phyloP scores from a whole-genome alignment of 164 flowering plant species.

The Vitis cinerea region DNA sequence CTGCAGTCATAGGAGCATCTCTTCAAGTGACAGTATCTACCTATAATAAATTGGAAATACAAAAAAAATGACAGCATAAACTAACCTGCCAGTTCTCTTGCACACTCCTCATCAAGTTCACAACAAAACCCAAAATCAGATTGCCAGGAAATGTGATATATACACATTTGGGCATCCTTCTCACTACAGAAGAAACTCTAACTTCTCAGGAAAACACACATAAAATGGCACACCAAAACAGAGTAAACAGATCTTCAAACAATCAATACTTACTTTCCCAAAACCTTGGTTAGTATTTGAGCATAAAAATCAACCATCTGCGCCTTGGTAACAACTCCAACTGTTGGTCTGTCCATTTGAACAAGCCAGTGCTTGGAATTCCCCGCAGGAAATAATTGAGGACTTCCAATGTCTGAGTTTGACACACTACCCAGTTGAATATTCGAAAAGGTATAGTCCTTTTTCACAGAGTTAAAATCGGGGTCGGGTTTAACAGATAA shows the following conservation, averaged over 20 bases:
- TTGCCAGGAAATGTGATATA: slow-evolving; percentile 84
- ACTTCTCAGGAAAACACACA: not conserved
- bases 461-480: slow-evolving; percentile 39
- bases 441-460: slow-evolving; percentile 42
- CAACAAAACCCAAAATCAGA: slow-evolving; percentile 85
- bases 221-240: not conserved
- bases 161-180: slow-evolving; percentile 90
- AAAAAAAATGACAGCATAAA: slow-evolving; percentile 1
- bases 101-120: slow-evolving; percentile 79
- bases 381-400: slow-evolving; percentile 40
- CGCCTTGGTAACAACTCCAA: slow-evolving; percentile 70
- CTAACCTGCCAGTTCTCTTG: slow-evolving; percentile 65
- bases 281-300: slow-evolving; percentile 65
- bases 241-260: not conserved
- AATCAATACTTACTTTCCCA: slow-evolving; percentile 68
- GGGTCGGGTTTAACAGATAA: slow-evolving; percentile 62
- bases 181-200: slow-evolving; percentile 42
- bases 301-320: slow-evolving; percentile 82
- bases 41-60: not conserved
- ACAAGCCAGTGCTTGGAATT: slow-evolving; percentile 78
- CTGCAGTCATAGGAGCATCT: slow-evolving; percentile 33
- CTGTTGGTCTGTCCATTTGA: slow-evolving; percentile 59
- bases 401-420: slow-evolving; percentile 15
- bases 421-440: slow-evolving; percentile 15
- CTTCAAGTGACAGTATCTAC: not conserved